phyloP scores from a whole-genome alignment of 2,329 filamentous ascomycete species.

The Clonostachys solani region DNA sequence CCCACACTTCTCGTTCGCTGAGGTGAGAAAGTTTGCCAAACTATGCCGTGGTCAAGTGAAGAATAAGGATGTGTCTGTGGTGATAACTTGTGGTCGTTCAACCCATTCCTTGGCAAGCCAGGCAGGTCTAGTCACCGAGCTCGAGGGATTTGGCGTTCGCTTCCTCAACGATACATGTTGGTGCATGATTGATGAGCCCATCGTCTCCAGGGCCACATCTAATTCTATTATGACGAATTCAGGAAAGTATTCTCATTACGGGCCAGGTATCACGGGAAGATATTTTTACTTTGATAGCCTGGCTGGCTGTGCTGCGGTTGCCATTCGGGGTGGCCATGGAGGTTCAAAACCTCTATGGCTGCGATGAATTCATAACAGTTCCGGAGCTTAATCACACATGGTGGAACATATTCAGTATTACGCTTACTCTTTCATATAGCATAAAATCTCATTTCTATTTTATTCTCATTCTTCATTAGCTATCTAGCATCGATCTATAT shows the following conservation, averaged over 20 bases:
- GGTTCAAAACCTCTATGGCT: not conserved
- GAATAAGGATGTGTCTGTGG: slow-evolving; percentile 3
- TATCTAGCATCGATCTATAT: too few relatives aligned
- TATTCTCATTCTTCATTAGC: too few relatives aligned
- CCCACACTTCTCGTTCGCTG: slow-evolving; percentile 34
- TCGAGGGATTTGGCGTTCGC: slow-evolving; percentile 29
- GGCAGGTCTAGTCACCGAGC: slow-evolving; percentile 16
- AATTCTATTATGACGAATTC: slow-evolving; percentile 37
- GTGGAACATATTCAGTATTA: too few relatives aligned
- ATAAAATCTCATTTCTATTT: too few relatives aligned
- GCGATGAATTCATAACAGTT: too few relatives aligned
- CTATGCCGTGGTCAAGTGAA: slow-evolving; percentile 20
- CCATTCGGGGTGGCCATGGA: slow-evolving; percentile 5
- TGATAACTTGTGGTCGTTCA: slow-evolving; percentile 8
- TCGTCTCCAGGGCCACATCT: slow-evolving; percentile 16
- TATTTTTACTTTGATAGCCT: slow-evolving; percentile 16
- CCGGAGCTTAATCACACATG: too few relatives aligned
- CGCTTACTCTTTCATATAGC: too few relatives aligned
- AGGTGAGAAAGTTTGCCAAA: slow-evolving; percentile 22
- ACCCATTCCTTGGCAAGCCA: slow-evolving; percentile 7
- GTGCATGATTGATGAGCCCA: slow-evolving; percentile 38
- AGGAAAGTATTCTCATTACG: slow-evolving; percentile 40
- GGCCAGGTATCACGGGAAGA: slow-evolving; percentile 13
- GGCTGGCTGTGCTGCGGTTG: slow-evolving; percentile 12
- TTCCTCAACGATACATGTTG: slow-evolving; percentile 40